Conservation (phyloP, 1,139 yeast genomes). For the Zhuliangozyma blackwelliae region DNA sequence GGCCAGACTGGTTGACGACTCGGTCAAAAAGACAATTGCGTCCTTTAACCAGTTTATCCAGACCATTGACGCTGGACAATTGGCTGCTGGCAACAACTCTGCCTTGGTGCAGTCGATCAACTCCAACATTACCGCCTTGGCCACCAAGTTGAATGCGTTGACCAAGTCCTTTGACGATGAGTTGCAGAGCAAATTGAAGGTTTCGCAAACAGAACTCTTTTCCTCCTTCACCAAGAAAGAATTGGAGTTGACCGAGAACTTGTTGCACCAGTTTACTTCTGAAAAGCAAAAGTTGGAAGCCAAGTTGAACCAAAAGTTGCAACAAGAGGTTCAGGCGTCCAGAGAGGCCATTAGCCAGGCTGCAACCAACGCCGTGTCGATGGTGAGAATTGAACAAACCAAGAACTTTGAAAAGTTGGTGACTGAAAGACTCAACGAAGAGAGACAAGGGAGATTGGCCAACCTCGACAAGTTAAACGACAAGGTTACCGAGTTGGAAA, state of each 20-base stretch:
- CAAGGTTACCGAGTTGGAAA: constrained; percentile 56
- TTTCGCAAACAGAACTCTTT: constrained; percentile 48
- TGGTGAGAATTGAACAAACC: constrained; percentile 69
- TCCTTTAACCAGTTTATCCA: constrained; percentile 51
- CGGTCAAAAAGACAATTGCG: constrained; percentile 44
- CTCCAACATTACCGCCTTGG: constrained; percentile 28
- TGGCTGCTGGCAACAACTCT: constrained; percentile 26
- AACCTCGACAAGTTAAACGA: constrained; percentile 57
- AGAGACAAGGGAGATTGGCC: constrained; percentile 78
- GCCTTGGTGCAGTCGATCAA: constrained; percentile 28
- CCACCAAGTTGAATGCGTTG: constrained; percentile 29
- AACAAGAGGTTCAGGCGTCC: constrained; percentile 65
- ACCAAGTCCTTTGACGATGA: constrained; percentile 43
- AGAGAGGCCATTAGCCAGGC: constrained; percentile 66
- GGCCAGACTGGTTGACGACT: constrained; percentile 33
- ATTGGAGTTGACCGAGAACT: constrained; percentile 45
- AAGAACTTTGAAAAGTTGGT: constrained; percentile 66
- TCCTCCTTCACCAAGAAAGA: constrained; percentile 55
- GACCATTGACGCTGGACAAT: constrained; percentile 40
- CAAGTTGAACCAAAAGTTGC: constrained; percentile 57
- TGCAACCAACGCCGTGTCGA: constrained; percentile 71
- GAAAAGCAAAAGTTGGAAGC: constrained; percentile 63
- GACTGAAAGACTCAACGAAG: constrained; percentile 63
- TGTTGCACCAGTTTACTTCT: constrained; percentile 42
- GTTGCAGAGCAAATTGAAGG: constrained; percentile 32